These are phyloP conservation scores for Eucalyptus camaldulensis DNA, from an alignment of 345 rosid genomes.

Conservation along the genomic window DNA sequence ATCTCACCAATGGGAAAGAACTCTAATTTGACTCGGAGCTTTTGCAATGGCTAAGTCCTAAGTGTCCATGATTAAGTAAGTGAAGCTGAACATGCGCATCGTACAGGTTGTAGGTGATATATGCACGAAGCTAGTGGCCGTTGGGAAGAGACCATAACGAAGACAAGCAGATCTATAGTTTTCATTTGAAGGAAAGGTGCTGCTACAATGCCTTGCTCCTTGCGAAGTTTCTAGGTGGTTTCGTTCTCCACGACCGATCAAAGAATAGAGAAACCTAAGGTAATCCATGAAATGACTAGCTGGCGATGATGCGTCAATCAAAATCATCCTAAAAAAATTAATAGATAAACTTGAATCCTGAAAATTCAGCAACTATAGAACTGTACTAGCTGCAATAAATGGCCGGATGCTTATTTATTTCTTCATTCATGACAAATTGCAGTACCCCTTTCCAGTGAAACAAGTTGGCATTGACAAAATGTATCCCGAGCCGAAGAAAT, in stretches of 20 bases:
- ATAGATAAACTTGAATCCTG: neutral
- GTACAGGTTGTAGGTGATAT: neutral
- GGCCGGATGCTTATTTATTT: neutral
- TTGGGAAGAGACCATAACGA: neutral
- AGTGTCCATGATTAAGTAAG: neutral
- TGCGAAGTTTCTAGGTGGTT: neutral
- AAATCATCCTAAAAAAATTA: neutral
- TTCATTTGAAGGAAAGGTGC: neutral
- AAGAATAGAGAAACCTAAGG: neutral
- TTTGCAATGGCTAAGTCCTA: neutral
- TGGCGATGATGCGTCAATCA: neutral
- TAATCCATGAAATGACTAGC: neutral
- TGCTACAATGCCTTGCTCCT: neutral
- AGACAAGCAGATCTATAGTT: neutral
- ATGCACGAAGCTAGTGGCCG: neutral
- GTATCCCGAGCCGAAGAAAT: neutral
- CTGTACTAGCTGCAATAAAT: neutral
- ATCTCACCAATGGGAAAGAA: neutral
- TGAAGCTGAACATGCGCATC: neutral
- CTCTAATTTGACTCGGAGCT: neutral
- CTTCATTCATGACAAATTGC: neutral
- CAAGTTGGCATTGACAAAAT: neutral
- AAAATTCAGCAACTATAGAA: neutral
- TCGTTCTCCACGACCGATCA: neutral
- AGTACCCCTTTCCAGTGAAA: neutral